phyloP scores from a whole-genome alignment of 2,329 filamentous ascomycete genomes.

The Fusarium cicatricum region DNA sequence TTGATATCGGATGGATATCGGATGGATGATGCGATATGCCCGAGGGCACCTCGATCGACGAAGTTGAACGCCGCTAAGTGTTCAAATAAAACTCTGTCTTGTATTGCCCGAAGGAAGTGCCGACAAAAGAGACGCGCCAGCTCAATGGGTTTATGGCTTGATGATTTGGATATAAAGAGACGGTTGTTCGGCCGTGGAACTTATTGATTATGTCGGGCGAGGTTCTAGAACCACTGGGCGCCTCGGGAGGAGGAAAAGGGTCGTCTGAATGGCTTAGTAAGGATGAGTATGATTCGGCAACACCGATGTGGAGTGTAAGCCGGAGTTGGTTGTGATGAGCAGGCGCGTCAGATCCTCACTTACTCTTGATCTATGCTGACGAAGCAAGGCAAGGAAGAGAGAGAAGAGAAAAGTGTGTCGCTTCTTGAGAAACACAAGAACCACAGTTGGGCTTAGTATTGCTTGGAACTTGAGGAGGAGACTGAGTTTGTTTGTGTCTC shows the following conservation, averaged over 20 bases:
- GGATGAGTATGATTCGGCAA: conserved; percentile 7
- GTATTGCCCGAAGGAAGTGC: not conserved
- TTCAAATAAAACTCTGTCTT: not conserved
- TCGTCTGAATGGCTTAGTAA: conserved; percentile 28
- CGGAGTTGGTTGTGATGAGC: conserved; percentile 1
- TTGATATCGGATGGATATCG: conserved; percentile 3
- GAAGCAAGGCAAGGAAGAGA: not conserved
- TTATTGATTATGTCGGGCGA: conserved; percentile 11
- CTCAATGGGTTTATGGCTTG: conserved; percentile 9
- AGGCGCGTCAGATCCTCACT: not conserved
- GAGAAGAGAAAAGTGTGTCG: too few relatives aligned
- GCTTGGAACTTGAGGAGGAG: not conserved
- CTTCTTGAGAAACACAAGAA: not conserved
- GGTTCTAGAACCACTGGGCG: conserved; percentile 23
- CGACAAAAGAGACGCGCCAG: not conserved
- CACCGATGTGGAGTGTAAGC: conserved; percentile 4
- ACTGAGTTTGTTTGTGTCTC: conserved; percentile 1
- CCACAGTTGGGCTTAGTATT: not conserved
- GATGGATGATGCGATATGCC: not conserved
- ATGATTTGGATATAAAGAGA: conserved; percentile 25
- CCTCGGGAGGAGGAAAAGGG: conserved; percentile 5
- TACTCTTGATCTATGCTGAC: not conserved
- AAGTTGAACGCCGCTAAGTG: not conserved
- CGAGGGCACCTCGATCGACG: not conserved
- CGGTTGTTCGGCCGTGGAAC: conserved; percentile 2